phyloP scores from a whole-genome alignment of 768 basidiomycete genomes.

The Pisolithus microcarpus region DNA sequence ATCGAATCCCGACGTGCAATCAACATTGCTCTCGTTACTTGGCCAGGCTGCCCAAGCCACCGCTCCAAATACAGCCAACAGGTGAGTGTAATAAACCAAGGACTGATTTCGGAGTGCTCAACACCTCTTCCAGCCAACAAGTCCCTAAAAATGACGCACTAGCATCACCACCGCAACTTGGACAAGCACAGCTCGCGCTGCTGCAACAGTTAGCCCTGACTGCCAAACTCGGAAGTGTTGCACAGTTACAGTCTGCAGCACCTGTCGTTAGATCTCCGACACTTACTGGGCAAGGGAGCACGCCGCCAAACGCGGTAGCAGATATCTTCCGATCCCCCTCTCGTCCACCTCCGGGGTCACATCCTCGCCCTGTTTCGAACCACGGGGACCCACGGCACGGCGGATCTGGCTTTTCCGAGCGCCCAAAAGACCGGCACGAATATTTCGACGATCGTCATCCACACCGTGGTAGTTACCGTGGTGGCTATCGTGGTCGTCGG shows the following conservation, averaged over 20 bases:
- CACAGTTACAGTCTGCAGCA: conserved; percentile 16
- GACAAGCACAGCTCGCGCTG: conserved; percentile 56
- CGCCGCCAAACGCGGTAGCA: not conserved
- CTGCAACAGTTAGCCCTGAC: conserved; percentile 72
- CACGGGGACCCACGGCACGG: conserved; percentile 35
- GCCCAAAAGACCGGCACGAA: conserved; percentile 39
- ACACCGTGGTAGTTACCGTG: conserved; percentile 48
- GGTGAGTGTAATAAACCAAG: conserved; percentile 28
- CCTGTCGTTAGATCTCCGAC: conserved; percentile 24
- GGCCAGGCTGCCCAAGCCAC: conserved; percentile 54
- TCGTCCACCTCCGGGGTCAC: not conserved
- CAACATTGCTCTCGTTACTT: conserved; percentile 61
- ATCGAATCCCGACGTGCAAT: conserved; percentile 39
- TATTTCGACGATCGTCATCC: conserved; percentile 45
- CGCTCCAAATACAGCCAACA: conserved; percentile 22
- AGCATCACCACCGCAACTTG: conserved; percentile 31
- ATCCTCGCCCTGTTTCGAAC: conserved; percentile 13
- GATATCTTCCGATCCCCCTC: conserved; percentile 17
- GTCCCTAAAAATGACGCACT: conserved; percentile 47
- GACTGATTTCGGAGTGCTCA: conserved; percentile 1
- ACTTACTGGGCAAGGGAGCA: conserved; percentile 7
- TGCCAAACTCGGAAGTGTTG: conserved; percentile 36
- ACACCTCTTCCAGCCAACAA: conserved; percentile 53
- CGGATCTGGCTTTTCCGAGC: conserved; percentile 28
- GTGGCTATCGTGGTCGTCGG: conserved; percentile 51